Evolutionary conservation across 495 filamentous ascomycete species (phyloP).

Genomic region (Neurospora cerealis): DNA sequence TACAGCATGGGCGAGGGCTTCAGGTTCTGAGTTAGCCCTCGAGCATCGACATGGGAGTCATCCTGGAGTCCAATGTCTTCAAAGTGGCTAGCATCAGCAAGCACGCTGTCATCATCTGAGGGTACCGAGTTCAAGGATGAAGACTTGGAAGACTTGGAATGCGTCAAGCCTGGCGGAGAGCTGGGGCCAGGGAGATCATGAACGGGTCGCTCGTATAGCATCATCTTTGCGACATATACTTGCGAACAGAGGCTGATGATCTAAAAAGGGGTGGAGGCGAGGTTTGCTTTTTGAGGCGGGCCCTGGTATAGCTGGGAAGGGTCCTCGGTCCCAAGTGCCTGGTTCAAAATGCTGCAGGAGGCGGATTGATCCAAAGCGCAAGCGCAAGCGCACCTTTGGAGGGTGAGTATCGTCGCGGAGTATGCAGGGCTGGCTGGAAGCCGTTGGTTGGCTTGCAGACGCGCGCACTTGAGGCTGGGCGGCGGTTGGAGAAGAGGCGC

Average conservation of each 20-base stretch:
- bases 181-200: slow-evolving; percentile 48
- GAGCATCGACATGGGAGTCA: slow-evolving; percentile 32
- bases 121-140: slow-evolving; percentile 77
- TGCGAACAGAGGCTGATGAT: background rate
- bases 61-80: slow-evolving; percentile 90
- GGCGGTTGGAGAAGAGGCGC: background rate
- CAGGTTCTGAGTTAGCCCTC: slow-evolving; percentile 31
- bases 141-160: slow-evolving; percentile 81
- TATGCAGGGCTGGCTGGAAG: background rate
- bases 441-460: background rate
- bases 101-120: slow-evolving; percentile 54
- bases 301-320: background rate
- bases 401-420: background rate
- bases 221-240: slow-evolving; percentile 36
- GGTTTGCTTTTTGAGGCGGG: background rate
- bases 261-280: background rate
- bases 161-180: slow-evolving; percentile 75
- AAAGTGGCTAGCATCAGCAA: slow-evolving; percentile 69
- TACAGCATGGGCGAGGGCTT: slow-evolving; percentile 35
- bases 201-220: slow-evolving; percentile 40
- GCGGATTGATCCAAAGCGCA: background rate
- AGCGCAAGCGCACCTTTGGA: background rate
- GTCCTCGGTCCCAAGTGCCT: background rate
- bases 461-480: background rate
- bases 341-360: background rate